phyloP scores from a whole-genome alignment of 129 eudicot genomes.

The Solidago caesia region DNA sequence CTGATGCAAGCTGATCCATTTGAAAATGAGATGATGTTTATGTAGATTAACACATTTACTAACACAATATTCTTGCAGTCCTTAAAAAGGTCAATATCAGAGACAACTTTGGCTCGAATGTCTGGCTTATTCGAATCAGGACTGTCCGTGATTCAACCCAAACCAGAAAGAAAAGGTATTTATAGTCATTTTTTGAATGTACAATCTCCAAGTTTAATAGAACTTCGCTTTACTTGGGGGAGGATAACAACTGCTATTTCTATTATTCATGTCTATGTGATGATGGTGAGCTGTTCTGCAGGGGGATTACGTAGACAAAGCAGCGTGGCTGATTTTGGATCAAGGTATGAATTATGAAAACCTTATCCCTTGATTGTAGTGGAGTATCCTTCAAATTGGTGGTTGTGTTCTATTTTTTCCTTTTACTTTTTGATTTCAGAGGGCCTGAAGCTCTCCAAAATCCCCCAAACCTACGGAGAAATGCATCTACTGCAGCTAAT shows the following conservation, averaged over 20 bases:
- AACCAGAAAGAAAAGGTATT: slow-evolving; percentile 62
- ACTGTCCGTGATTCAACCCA: slow-evolving; percentile 56
- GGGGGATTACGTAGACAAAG: slow-evolving; percentile 81
- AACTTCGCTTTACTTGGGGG: neutral
- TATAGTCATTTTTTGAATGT: slow-evolving; percentile 14
- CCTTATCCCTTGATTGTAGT: neutral
- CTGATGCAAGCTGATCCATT: slow-evolving; percentile 11
- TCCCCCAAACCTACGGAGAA: slow-evolving; percentile 63
- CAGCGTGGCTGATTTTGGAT: slow-evolving; percentile 68
- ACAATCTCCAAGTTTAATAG: neutral
- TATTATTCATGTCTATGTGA: slow-evolving; percentile 6
- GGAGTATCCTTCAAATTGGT: neutral
- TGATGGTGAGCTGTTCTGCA: slow-evolving; percentile 32
- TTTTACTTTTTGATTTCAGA: slow-evolving; percentile 36
- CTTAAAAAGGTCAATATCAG: slow-evolving; percentile 74
- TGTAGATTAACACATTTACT: slow-evolving; percentile 19
- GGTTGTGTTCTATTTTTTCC: neutral
- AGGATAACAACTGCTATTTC: neutral
- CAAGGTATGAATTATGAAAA: slow-evolving; percentile 43
- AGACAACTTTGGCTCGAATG: slow-evolving; percentile 63
- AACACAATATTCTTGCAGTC: slow-evolving; percentile 45
- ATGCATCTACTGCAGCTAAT: slow-evolving; percentile 78
- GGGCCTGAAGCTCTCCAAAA: slow-evolving; percentile 47
- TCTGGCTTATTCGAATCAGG: slow-evolving; percentile 67
- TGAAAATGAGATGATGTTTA: slow-evolving; percentile 3